Evolutionary conservation across 306 rosid species (phyloP).

Genomic region (Trichosanthes cucumerina): DNA sequence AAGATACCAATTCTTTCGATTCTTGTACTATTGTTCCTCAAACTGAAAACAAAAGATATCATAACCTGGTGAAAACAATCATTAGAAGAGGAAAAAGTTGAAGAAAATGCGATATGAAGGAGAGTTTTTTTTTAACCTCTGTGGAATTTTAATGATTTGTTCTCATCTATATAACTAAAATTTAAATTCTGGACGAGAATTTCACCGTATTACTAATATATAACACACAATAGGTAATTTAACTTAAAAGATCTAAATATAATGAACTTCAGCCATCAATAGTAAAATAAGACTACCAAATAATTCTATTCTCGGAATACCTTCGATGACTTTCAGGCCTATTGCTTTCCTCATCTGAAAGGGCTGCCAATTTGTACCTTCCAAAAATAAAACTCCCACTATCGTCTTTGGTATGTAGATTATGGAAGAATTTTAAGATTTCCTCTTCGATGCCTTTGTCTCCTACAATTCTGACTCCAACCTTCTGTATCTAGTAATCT

Average conservation of each 20-base stretch:
- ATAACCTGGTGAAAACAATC: background rate
- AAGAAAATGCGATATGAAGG: background rate
- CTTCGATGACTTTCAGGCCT: background rate
- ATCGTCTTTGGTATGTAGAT: background rate
- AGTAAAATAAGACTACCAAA: background rate
- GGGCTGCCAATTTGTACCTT: background rate
- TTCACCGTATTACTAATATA: background rate
- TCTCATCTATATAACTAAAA: background rate
- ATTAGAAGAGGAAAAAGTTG: background rate
- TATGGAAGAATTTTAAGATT: background rate
- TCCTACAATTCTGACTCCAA: background rate
- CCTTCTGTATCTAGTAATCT: background rate
- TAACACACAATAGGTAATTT: background rate
- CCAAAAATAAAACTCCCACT: background rate
- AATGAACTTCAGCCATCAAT: background rate
- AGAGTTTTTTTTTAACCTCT: background rate
- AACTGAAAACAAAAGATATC: background rate
- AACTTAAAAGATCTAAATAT: background rate
- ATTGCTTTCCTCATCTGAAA: too few species aligned
- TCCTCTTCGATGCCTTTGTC: background rate
- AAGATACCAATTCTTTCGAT: too few species aligned
- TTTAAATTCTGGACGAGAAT: background rate
- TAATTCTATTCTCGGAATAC: background rate
- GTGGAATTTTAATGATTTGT: background rate
- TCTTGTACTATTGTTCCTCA: background rate